Percentiles rank a stretch among this genome's conserved stretches.
Evolutionary conservation across 129 eudicot genomes (phyloP).

Genomic region (Centaurea solstitialis): DNA sequence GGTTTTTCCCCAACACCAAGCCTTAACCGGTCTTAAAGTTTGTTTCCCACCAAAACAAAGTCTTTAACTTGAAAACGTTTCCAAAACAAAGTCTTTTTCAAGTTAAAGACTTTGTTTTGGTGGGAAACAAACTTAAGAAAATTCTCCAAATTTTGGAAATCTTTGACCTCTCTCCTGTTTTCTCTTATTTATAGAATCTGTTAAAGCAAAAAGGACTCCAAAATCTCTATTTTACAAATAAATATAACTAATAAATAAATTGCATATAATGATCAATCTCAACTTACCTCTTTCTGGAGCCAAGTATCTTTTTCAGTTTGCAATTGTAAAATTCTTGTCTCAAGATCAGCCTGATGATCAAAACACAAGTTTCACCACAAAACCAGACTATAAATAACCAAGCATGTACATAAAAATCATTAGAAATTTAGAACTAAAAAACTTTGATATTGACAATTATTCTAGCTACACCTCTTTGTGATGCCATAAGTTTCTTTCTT

Average conservation of each 20-base stretch:
- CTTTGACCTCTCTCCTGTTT: not conserved
- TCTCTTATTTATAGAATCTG: not conserved
- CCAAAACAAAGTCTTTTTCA: not conserved
- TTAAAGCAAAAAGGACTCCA: not conserved
- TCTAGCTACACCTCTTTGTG: slow-evolving; percentile 36
- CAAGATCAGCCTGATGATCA: slow-evolving; percentile 52
- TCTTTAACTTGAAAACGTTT: too few relatives aligned
- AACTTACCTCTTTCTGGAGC: slow-evolving; percentile 74
- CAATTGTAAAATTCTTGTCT: slow-evolving; percentile 44
- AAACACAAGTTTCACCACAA: not conserved
- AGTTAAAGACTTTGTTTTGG: not conserved
- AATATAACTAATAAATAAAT: not conserved
- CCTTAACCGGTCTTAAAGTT: too few relatives aligned
- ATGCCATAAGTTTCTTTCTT: slow-evolving; percentile 28
- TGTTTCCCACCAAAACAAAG: too few relatives aligned
- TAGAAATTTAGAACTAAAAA: not conserved
- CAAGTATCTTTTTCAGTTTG: slow-evolving; percentile 56
- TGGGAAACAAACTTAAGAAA: not conserved
- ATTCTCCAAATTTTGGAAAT: not conserved
- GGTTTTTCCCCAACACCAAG: too few relatives aligned
- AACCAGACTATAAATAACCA: slow-evolving; percentile 5
- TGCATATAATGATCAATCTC: slow-evolving; percentile 8
- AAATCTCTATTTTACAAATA: not conserved
- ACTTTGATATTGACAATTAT: slow-evolving; percentile 3
- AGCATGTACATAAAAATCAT: not conserved